Conservation (phyloP, 345 rosid genomes). For the Eucalyptus marginata region DNA sequence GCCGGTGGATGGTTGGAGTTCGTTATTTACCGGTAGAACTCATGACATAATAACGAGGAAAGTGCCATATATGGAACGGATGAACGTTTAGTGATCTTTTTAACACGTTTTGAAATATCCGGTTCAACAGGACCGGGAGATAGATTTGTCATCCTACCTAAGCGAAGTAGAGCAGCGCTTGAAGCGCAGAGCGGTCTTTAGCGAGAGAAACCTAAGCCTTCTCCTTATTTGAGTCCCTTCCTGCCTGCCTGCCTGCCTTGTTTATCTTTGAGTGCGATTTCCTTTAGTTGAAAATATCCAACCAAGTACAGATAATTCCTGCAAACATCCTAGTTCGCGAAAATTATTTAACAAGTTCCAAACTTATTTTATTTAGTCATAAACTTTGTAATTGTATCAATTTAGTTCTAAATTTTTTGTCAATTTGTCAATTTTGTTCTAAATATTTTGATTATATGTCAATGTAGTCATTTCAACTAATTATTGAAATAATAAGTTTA, state of each 20-base stretch:
- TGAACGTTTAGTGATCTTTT: neutral
- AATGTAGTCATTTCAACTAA: no score
- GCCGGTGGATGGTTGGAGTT: neutral
- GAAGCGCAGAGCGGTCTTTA: neutral
- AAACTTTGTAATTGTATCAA: no score
- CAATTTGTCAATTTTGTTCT: accelerated
- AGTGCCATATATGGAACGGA: neutral
- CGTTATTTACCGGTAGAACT: neutral
- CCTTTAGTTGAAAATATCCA: neutral
- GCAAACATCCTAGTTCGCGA: neutral
- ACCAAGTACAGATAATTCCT: neutral
- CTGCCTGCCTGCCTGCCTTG: neutral
- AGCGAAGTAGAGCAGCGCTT: neutral
- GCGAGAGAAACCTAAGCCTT: neutral
- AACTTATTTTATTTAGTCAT: neutral
- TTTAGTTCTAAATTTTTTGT: no score
- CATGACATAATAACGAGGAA: neutral
- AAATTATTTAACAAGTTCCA: neutral
- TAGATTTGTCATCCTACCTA: neutral
- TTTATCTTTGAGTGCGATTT: neutral
- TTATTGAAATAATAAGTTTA: no score
- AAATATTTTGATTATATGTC: neutral
- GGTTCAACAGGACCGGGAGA: neutral
- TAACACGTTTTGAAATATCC: neutral
- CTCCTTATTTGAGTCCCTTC: neutral